Conservation (phyloP, 1,284 basidiomycete species). For the Boletus sp. region DNA sequence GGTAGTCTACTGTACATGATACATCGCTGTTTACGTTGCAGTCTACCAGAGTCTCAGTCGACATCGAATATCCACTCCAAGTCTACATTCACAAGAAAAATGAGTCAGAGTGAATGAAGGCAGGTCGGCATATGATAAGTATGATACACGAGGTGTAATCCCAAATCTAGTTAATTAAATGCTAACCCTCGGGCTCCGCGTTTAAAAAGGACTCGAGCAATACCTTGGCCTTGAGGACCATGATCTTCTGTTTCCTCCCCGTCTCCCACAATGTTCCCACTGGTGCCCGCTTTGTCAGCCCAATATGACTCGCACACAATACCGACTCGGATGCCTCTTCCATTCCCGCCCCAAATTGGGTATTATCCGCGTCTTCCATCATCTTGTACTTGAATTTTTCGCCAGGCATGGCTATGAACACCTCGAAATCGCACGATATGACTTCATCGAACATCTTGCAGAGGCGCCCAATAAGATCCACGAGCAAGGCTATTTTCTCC, state of each 20-base stretch:
- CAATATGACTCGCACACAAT: neutral
- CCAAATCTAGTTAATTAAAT: too few relatives aligned
- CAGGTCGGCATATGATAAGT: too few relatives aligned
- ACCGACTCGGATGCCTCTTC: neutral
- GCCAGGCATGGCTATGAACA: neutral
- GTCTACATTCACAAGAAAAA: too few relatives aligned
- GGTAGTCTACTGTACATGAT: too few relatives aligned
- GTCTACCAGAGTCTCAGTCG: too few relatives aligned
- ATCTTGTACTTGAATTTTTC: neutral
- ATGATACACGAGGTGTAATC: too few relatives aligned
- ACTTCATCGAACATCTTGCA: neutral
- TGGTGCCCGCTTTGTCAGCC: neutral
- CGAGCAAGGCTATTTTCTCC: neutral
- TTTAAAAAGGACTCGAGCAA: neutral
- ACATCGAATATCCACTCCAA: too few relatives aligned
- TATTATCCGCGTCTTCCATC: neutral
- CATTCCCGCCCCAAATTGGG: too few relatives aligned
- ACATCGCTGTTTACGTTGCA: too few relatives aligned
- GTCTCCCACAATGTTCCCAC: neutral
- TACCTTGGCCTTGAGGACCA: neutral
- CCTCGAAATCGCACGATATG: neutral
- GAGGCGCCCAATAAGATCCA: neutral
- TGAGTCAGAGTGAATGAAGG: too few relatives aligned
- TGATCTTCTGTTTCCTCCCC: neutral
- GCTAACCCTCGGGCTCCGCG: too few relatives aligned